These are phyloP conservation scores for Centella asiatica DNA, from an alignment of 129 eudicot genomes.

Conservation along the genomic window DNA sequence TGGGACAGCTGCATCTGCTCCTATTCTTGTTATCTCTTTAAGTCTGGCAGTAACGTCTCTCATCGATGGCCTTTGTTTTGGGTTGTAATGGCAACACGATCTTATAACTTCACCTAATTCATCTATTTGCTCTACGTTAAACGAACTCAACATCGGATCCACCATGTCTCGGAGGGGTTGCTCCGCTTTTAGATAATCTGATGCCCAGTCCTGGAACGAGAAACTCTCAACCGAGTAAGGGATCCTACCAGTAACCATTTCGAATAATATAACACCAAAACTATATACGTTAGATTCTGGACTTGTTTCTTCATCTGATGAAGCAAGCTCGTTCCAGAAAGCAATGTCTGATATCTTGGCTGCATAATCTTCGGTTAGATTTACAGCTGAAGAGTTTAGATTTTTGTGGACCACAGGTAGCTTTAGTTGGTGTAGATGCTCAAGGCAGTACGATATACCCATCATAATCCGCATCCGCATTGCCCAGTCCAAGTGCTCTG, in stretches of 20 bases:
- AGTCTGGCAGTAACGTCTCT: conserved; percentile 43
- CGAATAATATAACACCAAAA: conserved; percentile 68
- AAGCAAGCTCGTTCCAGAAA: conserved; percentile 39
- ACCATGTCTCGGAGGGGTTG: conserved; percentile 42
- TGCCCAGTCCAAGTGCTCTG: conserved; percentile 87
- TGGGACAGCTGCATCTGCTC: conserved; percentile 74
- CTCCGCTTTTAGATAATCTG: conserved; percentile 47
- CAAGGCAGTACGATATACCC: conserved; percentile 95
- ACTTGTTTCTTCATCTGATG: conserved; percentile 26
- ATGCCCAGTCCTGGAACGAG: conserved; percentile 63
- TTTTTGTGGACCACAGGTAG: conserved; percentile 66
- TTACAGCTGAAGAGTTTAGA: conserved; percentile 55
- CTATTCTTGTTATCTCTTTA: conserved; percentile 70
- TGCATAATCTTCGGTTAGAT: conserved; percentile 88
- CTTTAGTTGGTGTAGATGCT: conserved; percentile 70
- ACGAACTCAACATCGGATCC: conserved; percentile 58
- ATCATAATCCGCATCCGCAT: conserved; percentile 71
- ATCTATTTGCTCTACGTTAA: conserved; percentile 47
- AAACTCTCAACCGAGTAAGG: conserved; percentile 52
- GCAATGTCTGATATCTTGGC: conserved; percentile 79
- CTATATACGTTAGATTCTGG: conserved; percentile 64
- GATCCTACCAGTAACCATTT: conserved; percentile 62
- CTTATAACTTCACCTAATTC: conserved; percentile 41
- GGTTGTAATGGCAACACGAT: conserved; percentile 41
- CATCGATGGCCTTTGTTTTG: conserved; percentile 50